Percentiles rank a stretch among this genome's conserved stretches.
phyloP scores from a whole-genome alignment of 2,329 filamentous ascomycete species.

The Cercospora nicotianae region DNA sequence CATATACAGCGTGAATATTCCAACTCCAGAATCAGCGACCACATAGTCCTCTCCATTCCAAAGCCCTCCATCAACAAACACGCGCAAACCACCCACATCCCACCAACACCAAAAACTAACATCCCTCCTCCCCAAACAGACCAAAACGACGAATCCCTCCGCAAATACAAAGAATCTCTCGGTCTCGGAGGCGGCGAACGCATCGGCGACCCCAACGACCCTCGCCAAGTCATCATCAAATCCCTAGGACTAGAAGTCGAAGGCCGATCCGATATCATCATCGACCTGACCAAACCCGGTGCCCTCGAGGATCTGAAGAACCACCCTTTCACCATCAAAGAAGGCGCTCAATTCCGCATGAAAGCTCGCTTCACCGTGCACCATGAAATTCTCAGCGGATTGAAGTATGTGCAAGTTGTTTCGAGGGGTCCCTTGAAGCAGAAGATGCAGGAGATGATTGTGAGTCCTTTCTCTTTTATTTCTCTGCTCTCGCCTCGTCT shows the following conservation, averaged over 20 bases:
- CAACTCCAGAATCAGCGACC: not conserved
- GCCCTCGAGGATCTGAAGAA: slow-evolving; percentile 78
- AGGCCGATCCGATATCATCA: slow-evolving; percentile 79
- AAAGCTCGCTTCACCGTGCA: slow-evolving; percentile 92
- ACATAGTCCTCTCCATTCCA: not conserved
- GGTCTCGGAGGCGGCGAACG: slow-evolving; percentile 67
- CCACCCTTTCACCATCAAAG: slow-evolving; percentile 97
- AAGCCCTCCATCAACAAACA: not conserved
- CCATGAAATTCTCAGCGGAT: slow-evolving; percentile 89
- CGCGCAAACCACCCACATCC: not conserved
- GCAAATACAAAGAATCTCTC: slow-evolving; percentile 96
- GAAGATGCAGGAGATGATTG: slow-evolving; percentile 98
- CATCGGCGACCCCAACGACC: slow-evolving; percentile 64
- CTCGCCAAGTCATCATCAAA: slow-evolving; percentile 89
- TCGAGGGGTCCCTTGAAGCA: slow-evolving; percentile 84
- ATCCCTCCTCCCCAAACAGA: slow-evolving; percentile 44
- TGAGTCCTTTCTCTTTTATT: slow-evolving; percentile 49
- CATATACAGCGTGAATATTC: not conserved
- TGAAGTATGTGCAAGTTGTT: slow-evolving; percentile 94
- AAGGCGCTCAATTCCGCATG: slow-evolving; percentile 91
- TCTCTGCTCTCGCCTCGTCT: no score
- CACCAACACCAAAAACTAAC: not conserved
- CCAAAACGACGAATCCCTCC: slow-evolving; percentile 83
- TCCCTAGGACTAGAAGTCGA: slow-evolving; percentile 82
- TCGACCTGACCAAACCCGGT: slow-evolving; percentile 76